phyloP scores from a whole-genome alignment of 768 basidiomycete genomes.

The Favolaschia claudopus region DNA sequence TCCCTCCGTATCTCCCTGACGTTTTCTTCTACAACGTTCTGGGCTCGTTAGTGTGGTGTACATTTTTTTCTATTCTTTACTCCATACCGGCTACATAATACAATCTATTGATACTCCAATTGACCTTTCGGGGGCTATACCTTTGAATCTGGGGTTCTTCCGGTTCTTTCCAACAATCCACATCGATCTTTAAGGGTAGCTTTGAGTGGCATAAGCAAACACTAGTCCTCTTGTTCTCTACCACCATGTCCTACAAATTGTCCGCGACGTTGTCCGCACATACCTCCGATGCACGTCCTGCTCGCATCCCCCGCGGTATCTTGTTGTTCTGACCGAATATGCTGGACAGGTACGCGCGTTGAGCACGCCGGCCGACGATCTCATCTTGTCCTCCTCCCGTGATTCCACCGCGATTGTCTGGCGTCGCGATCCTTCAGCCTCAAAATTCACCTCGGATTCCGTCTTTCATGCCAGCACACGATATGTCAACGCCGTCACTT shows the following conservation, averaged over 20 bases:
- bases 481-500: slow-evolving; percentile 84
- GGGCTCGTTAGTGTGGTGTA: slow-evolving; percentile 90
- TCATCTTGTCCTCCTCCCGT: slow-evolving; percentile 90
- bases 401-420: slow-evolving; percentile 92
- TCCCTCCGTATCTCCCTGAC: slow-evolving; percentile 89
- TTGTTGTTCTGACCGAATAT: slow-evolving; percentile 29
- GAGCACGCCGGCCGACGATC: slow-evolving; percentile 73
- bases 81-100: slow-evolving; percentile 11
- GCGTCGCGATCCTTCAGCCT: slow-evolving; percentile 59
- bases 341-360: slow-evolving; percentile 80
- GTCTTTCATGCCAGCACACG: slow-evolving; percentile 71
- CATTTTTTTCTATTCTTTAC: slow-evolving; percentile 50
- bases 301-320: slow-evolving; percentile 17
- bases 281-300: slow-evolving; percentile 71
- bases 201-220: slow-evolving; percentile 14
- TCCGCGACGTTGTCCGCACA: slow-evolving; percentile 77
- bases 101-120: not conserved
- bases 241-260: slow-evolving; percentile 74
- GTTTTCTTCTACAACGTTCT: slow-evolving; percentile 59
- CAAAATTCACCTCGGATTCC: slow-evolving; percentile 60
- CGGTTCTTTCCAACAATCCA: slow-evolving; percentile 4
- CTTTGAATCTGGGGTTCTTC: slow-evolving; percentile 5
- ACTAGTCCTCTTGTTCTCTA: slow-evolving; percentile 10
- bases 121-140: slow-evolving; percentile 13
- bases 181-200: slow-evolving; percentile 20